Percentiles rank a stretch among this genome's conserved stretches.
Evolutionary conservation across 148 eudicot genomes (phyloP).

Genomic region (Rhododendron vialii): DNA sequence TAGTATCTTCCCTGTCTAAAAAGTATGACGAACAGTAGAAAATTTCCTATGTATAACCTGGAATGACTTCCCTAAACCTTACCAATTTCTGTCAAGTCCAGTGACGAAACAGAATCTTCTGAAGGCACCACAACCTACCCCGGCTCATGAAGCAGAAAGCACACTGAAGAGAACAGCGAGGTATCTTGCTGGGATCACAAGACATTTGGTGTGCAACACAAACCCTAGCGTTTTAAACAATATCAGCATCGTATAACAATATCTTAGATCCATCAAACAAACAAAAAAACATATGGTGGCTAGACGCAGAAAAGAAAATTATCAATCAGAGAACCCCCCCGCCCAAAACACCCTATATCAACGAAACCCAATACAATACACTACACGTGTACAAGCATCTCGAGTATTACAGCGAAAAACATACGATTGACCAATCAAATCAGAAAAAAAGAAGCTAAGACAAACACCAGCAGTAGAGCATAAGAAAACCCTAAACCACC

Average conservation of each 20-base stretch:
- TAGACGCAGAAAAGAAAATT: neutral
- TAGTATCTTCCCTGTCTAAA: neutral
- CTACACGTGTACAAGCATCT: neutral
- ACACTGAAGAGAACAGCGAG: conserved; percentile 28
- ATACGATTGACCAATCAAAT: neutral
- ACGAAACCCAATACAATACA: neutral
- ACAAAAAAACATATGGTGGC: neutral
- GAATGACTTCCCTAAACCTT: neutral
- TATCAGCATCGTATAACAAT: conserved; percentile 4
- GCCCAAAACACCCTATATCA: neutral
- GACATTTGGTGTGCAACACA: conserved; percentile 38
- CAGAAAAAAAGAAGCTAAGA: neutral
- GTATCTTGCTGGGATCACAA: conserved; percentile 28
- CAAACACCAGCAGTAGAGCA: neutral
- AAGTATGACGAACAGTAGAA: neutral
- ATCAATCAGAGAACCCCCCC: neutral
- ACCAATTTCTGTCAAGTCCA: conserved; percentile 25
- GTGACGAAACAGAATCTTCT: conserved; percentile 26
- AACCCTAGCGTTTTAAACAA: conserved; percentile 22
- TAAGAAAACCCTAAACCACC: neutral
- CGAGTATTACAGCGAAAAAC: neutral
- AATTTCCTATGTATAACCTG: neutral
- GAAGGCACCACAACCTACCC: conserved; percentile 26
- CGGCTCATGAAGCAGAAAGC: conserved; percentile 32
- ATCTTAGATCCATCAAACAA: neutral